Evolutionary conservation across 2,329 filamentous ascomycete genomes (phyloP).

Genomic region (Arthrobotrys sphaeroides): DNA sequence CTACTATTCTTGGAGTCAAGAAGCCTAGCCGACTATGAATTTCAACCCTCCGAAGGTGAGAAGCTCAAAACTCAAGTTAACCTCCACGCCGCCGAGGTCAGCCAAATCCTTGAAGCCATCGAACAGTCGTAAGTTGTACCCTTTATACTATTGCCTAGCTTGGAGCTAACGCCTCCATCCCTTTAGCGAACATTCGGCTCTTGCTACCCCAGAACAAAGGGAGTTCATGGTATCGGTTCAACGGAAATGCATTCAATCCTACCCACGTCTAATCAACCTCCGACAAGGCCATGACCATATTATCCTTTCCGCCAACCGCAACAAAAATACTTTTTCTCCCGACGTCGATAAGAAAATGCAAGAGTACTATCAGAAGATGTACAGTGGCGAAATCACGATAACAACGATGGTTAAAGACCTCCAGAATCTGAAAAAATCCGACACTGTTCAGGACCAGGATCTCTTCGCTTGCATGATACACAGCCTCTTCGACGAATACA

Average conservation of each 20-base stretch:
- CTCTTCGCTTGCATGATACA: slow-evolving; percentile 99
- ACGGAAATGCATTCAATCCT: slow-evolving; percentile 87
- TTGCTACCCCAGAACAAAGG: slow-evolving; percentile 66
- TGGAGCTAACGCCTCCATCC: background rate
- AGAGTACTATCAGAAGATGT: slow-evolving; percentile 98
- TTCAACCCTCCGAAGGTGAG: slow-evolving; percentile 44
- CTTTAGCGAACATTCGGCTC: slow-evolving; percentile 38
- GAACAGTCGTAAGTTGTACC: slow-evolving; percentile 52
- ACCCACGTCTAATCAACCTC: slow-evolving; percentile 95
- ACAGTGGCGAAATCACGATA: slow-evolving; percentile 86
- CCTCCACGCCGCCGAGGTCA: slow-evolving; percentile 48
- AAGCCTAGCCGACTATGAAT: slow-evolving; percentile 50
- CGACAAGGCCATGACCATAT: slow-evolving; percentile 91
- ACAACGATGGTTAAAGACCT: slow-evolving; percentile 85
- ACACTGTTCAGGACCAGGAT: slow-evolving; percentile 85
- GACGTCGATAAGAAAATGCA: slow-evolving; percentile 92
- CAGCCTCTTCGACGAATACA: slow-evolving; percentile 95
- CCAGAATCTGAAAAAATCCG: slow-evolving; percentile 86
- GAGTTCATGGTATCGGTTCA: slow-evolving; percentile 80
- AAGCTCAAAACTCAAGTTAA: slow-evolving; percentile 28
- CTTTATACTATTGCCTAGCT: background rate
- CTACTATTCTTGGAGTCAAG: slow-evolving; percentile 67
- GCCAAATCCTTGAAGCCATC: slow-evolving; percentile 43
- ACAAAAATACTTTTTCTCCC: slow-evolving; percentile 80
- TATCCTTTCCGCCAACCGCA: slow-evolving; percentile 82